Evolutionary conservation across 208 protist species (phyloP).

Genomic region (Acanthamoeba royreba): DNA sequence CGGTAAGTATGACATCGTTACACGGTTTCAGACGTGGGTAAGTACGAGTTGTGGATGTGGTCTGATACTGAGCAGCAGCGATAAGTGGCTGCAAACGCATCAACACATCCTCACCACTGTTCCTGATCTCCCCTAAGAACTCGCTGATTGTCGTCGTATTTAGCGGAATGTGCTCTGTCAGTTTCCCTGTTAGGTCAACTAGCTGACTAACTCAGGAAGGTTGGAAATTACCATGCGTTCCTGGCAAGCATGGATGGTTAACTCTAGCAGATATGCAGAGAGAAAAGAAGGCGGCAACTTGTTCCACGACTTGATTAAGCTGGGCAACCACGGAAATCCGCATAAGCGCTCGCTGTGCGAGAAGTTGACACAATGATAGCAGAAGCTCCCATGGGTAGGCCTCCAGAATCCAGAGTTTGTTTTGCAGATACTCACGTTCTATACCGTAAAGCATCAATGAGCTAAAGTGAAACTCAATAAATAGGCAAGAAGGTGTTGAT

Average conservation of each 20-base stretch:
- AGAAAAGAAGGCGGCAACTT: neutral
- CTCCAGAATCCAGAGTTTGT: neutral
- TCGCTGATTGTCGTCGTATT: neutral
- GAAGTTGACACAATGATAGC: neutral
- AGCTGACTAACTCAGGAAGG: neutral
- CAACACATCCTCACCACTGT: neutral
- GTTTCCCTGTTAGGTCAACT: neutral
- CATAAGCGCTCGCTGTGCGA: neutral
- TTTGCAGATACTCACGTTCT: neutral
- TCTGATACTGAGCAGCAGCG: no score
- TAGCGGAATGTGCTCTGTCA: neutral
- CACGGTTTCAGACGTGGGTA: neutral
- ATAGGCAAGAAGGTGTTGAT: no score
- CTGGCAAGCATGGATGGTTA: neutral
- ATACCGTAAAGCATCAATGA: no score
- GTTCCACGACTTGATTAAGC: neutral
- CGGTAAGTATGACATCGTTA: neutral
- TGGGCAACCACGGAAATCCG: neutral
- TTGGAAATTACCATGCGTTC: neutral
- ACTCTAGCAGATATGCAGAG: neutral
- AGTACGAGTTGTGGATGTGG: no score
- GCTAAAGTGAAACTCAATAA: no score
- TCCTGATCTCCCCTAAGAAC: neutral
- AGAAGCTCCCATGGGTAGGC: slow-evolving; percentile 21
- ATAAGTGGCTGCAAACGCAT: neutral